Conservation (phyloP, 106 monocot genomes). For the Acorus gramineus region DNA sequence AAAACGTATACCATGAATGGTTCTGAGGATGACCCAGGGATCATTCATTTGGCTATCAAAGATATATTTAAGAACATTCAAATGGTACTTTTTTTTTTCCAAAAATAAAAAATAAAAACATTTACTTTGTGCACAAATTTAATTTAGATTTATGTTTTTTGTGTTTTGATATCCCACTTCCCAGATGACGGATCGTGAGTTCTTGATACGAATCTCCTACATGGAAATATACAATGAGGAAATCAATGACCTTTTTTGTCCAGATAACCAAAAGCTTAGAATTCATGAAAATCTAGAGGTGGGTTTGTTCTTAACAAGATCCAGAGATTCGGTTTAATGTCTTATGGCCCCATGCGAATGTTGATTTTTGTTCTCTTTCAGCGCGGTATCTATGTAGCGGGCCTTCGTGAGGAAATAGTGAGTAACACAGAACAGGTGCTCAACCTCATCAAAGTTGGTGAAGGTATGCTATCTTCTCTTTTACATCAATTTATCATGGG, state of each 20-base stretch:
- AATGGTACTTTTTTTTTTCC: constrained; percentile 23
- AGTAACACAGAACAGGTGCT: constrained; percentile 79
- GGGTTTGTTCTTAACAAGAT: constrained; percentile 1
- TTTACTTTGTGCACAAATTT: background rate
- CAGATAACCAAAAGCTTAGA: constrained; percentile 68
- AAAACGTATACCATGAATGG: constrained; percentile 98
- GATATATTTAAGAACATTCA: constrained; percentile 50
- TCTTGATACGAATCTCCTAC: constrained; percentile 89
- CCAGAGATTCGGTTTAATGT: too few species aligned
- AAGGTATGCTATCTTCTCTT: constrained; percentile 29
- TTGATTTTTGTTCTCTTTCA: constrained; percentile 5
- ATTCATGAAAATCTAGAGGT: constrained; percentile 97
- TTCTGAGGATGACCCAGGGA: constrained; percentile 57
- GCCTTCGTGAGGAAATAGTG: constrained; percentile 84
- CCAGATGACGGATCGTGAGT: constrained; percentile 64
- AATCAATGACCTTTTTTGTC: constrained; percentile 73
- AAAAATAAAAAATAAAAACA: background rate
- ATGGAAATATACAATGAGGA: constrained; percentile 99
- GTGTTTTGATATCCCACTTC: background rate
- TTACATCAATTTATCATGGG: too few species aligned
- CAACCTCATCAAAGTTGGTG: constrained; percentile 75
- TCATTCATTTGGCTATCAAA: constrained; percentile 67
- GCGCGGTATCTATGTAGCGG: constrained; percentile 85
- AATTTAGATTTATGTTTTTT: constrained; percentile 1
- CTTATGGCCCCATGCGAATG: too few species aligned